phyloP scores from a whole-genome alignment of 202 grass and related monocot genomes.

The Digitaria exilis region DNA sequence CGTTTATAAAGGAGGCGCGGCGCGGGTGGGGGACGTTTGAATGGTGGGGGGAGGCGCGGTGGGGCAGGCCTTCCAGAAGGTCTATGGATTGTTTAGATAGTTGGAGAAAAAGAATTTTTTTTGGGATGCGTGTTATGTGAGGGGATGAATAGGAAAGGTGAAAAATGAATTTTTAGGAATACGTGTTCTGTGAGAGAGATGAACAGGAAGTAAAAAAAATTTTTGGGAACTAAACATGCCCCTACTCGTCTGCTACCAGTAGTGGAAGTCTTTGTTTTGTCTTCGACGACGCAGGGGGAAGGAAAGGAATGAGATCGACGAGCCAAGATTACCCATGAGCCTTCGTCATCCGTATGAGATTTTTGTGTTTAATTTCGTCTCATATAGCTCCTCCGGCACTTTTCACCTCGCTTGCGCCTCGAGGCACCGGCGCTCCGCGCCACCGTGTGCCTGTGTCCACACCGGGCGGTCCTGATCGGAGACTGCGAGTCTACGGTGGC shows the following conservation, averaged over 20 bases:
- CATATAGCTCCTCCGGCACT: background rate
- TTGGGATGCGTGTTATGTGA: no score
- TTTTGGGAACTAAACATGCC: no score
- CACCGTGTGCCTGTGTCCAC: background rate
- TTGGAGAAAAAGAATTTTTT: no score
- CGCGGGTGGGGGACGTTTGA: background rate
- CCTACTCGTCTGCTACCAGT: no score
- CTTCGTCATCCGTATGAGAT: background rate
- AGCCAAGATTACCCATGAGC: background rate
- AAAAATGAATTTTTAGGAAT: no score
- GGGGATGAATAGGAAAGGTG: no score
- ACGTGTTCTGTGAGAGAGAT: no score
- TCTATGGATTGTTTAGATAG: no score
- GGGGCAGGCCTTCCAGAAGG: conserved; percentile 22
- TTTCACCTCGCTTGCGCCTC: no score
- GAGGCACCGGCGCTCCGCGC: no score
- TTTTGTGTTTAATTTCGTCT: background rate
- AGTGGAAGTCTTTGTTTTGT: background rate
- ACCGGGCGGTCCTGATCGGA: background rate
- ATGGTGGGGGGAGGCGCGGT: background rate
- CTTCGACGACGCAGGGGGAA: background rate
- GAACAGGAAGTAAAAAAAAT: no score
- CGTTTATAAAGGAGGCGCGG: conserved; percentile 39
- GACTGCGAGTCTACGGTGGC: background rate
- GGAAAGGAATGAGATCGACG: background rate